phyloP scores from a whole-genome alignment of 805 yeast species.

The Saccharomycopsis sp. region DNA sequence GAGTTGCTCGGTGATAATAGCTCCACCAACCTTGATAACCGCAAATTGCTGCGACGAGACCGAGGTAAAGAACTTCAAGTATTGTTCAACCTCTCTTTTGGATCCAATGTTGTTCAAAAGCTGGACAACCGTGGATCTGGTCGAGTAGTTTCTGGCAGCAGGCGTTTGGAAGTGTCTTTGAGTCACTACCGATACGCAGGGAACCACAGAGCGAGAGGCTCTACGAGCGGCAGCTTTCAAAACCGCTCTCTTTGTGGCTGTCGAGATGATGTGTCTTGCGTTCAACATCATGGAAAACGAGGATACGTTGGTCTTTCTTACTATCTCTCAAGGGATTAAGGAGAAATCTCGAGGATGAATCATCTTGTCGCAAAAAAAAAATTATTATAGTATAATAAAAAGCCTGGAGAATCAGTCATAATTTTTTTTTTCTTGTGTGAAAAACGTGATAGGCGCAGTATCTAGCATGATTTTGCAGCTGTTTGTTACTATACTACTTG shows the following conservation, averaged over 20 bases:
- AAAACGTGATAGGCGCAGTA: not conserved
- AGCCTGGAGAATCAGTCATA: not conserved
- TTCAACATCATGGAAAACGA: not conserved
- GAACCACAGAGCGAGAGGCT: not conserved
- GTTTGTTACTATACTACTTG: not conserved
- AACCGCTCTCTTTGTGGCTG: not conserved
- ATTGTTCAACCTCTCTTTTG: constrained; percentile 96
- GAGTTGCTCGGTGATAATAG: constrained; percentile 91
- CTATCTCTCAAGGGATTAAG: too few relatives aligned
- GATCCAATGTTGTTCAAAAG: constrained; percentile 93
- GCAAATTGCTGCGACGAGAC: constrained; percentile 97
- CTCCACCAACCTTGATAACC: constrained; percentile 98
- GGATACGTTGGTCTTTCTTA: too few relatives aligned
- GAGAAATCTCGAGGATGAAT: not conserved
- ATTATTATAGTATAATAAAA: too few relatives aligned
- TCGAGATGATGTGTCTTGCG: not conserved
- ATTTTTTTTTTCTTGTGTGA: too few relatives aligned
- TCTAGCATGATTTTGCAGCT: not conserved
- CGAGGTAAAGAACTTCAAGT: constrained; percentile 91
- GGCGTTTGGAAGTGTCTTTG: not conserved
- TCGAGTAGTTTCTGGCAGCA: constrained; percentile 37
- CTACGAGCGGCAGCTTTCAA: not conserved
- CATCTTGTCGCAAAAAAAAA: not conserved
- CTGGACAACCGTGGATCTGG: constrained; percentile 94
- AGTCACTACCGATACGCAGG: not conserved